Evolutionary conservation across 139 green algal species (phyloP), one percentile per base, ranked within the genome.

Genomic region (Chlamydomonas applanata): DNA sequence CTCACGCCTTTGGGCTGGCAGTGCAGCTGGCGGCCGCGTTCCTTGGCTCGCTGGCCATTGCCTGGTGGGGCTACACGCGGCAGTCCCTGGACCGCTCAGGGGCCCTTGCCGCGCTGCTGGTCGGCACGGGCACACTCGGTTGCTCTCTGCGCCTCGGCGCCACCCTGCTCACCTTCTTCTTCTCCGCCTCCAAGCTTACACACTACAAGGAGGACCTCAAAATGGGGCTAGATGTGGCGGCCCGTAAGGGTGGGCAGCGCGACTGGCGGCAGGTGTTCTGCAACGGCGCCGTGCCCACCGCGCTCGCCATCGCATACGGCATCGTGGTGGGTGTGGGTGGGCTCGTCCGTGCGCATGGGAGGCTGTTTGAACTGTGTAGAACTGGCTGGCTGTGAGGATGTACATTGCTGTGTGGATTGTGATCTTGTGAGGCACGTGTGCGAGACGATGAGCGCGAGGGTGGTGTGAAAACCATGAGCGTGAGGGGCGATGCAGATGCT

Each of bases 131-230:
- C 32, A 92, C 88, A 0, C 45, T 95, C 33, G 86, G 64, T 19
- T 79, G 82, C 53, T 91, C 79, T 75, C 82, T 94, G 40, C 75
- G 89, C 1, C 79, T 86, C 27, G 92, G 90, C 13, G 73, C 87
- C 2, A 89, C 87, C 5, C 86, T 98, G 45, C 79, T 98, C 0
- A 80, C 87, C 11, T 97, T 97, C 79, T 96, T 92, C 75, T 87
- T 94, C 13, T 78, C 75, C 2, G 91, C 81, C 56, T 90, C 74
- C 59, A 87, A 88, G 69, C 76, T 98, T 29, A 96, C 92, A 0
- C 64, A 80, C n/a, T 89, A 91, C 64, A 89, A 89, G 46, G 88
- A 97, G 66, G 85, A 92, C 45, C 20, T 80, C 7, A 94, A 95
- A 75, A 77, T 70, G 33, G 67, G 62, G 56, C 74, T 94, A 25